phyloP scores from a whole-genome alignment of 164 flowering plant species.

The Liriodendron chinense region DNA sequence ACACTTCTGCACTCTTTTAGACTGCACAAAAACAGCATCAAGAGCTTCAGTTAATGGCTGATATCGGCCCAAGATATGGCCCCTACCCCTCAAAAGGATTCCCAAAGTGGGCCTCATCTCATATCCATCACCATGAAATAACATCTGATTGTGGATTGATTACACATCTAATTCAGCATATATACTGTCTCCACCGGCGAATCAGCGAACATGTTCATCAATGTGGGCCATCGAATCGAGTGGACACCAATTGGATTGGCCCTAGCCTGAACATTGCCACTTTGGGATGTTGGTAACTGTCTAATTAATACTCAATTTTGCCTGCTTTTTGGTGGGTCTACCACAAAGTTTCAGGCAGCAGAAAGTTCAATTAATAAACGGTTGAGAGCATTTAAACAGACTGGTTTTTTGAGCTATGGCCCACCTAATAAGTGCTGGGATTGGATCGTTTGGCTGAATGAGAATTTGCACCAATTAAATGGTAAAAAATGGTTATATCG shows the following conservation, averaged over 20 bases:
- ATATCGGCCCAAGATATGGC: neutral
- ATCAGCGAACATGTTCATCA: too few relatives aligned
- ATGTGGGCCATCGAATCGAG: neutral
- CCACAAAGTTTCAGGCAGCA: neutral
- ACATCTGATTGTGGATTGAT: neutral
- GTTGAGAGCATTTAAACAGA: neutral
- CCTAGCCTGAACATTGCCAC: neutral
- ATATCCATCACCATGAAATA: neutral
- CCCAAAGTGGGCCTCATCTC: neutral
- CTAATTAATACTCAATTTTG: neutral
- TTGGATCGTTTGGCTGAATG: neutral
- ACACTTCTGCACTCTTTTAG: slow-evolving; percentile 64
- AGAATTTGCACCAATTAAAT: neutral
- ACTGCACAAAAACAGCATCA: slow-evolving; percentile 35
- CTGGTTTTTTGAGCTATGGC: neutral
- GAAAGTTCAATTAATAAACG: neutral
- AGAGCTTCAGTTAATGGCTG: neutral
- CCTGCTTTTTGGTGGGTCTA: neutral
- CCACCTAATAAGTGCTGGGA: neutral
- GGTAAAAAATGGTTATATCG: too few relatives aligned
- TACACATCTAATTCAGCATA: too few relatives aligned
- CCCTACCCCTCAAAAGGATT: neutral
- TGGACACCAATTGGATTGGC: neutral
- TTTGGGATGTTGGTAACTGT: neutral
- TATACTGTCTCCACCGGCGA: too few relatives aligned